These are phyloP conservation scores for Aspergillus bertholletiae DNA, from an alignment of 495 filamentous ascomycete genomes.

Conservation along the genomic window DNA sequence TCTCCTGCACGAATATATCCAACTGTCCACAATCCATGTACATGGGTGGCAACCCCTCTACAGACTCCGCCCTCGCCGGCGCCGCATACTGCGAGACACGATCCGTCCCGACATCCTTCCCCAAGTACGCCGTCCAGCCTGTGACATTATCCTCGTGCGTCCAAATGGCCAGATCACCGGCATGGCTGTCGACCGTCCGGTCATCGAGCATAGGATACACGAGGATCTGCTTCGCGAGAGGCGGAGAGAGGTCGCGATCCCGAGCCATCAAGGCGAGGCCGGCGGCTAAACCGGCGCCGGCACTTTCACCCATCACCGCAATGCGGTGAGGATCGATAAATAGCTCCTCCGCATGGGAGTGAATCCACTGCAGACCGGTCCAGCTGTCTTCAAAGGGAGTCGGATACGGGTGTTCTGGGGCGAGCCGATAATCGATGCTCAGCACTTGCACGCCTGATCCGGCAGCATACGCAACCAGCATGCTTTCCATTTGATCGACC, in stretches of 20 bases:
- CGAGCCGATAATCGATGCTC: constrained; percentile 29
- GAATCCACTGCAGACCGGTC: constrained; percentile 40
- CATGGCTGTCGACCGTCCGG: constrained; percentile 14
- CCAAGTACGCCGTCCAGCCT: constrained; percentile 27
- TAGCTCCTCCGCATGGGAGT: constrained; percentile 29
- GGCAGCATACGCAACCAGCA: neutral
- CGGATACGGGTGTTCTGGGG: constrained; percentile 33
- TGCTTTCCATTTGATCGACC: neutral
- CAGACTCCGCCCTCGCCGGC: constrained; percentile 16
- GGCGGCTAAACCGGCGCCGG: constrained; percentile 53
- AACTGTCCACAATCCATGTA: constrained; percentile 24
- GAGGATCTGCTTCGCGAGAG: constrained; percentile 43
- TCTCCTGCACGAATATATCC: constrained; percentile 26
- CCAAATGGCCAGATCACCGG: constrained; percentile 14
- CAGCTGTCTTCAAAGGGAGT: constrained; percentile 34
- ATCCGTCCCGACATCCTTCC: constrained; percentile 14
- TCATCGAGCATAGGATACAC: constrained; percentile 51
- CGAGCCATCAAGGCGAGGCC: constrained; percentile 37
- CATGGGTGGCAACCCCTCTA: constrained; percentile 22
- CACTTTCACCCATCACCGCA: constrained; percentile 58
- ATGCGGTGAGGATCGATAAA: constrained; percentile 54
- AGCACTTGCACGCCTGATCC: constrained; percentile 16
- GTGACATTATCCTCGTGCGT: constrained; percentile 22
- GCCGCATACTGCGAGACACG: constrained; percentile 19
- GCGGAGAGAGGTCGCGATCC: constrained; percentile 33